Conservation (phyloP, 1,284 basidiomycete species). For the Xanthoconium separans region DNA sequence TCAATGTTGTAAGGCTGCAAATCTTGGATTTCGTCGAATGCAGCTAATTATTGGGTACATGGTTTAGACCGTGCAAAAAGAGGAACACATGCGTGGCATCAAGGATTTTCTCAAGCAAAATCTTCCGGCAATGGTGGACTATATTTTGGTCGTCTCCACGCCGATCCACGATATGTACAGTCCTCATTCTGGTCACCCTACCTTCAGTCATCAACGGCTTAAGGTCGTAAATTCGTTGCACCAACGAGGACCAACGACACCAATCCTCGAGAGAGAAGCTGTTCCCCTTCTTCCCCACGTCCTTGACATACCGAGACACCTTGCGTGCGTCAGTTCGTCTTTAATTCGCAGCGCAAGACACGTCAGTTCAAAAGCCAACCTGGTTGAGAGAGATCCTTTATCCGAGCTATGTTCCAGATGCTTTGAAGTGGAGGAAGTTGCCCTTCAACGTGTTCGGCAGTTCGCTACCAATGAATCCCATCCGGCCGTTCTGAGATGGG, state of each 20-base stretch:
- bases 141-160: constrained; percentile 68
- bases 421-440: constrained; percentile 29
- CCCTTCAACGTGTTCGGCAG: constrained; percentile 29
- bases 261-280: constrained; percentile 62
- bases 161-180: constrained; percentile 40
- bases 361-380: constrained; percentile 34
- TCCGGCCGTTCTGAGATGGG: constrained; percentile 18
- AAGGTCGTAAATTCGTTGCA: constrained; percentile 55
- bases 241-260: constrained; percentile 51
- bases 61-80: constrained; percentile 59
- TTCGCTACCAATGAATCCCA: constrained; percentile 15
- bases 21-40: neutral
- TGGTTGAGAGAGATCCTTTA: constrained; percentile 25
- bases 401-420: constrained; percentile 31
- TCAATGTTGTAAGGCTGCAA: constrained; percentile 57
- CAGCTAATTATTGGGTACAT: constrained; percentile 4
- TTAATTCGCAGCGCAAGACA: constrained; percentile 60
- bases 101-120: constrained; percentile 64
- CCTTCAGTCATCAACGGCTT: constrained; percentile 50
- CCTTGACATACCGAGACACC: constrained; percentile 68
- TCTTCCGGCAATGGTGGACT: constrained; percentile 68
- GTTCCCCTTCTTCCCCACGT: constrained; percentile 68
- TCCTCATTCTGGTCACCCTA: constrained; percentile 26
- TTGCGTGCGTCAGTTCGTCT: constrained; percentile 71
- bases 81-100: constrained; percentile 70